These are phyloP conservation scores for Selaginella moellendorffii DNA, from an alignment of 75 land plant genomes.

Conservation along the genomic window DNA sequence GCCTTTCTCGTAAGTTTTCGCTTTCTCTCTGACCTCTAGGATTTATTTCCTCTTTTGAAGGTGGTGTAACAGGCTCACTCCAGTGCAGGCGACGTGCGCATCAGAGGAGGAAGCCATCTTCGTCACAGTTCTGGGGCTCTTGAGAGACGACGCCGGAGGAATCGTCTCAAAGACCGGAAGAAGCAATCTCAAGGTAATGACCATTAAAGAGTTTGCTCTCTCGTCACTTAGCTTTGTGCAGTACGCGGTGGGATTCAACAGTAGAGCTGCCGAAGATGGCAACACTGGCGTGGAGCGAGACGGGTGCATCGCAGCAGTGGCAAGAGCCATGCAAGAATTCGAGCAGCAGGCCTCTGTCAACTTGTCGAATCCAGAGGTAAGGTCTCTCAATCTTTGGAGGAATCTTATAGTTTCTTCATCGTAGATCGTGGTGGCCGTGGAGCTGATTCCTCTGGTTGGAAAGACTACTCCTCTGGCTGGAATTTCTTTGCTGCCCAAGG, in stretches of 20 bases:
- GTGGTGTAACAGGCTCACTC: background rate
- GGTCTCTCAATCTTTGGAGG: background rate
- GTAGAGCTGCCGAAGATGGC: background rate
- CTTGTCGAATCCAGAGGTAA: background rate
- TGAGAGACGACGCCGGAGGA: background rate
- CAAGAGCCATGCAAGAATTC: background rate
- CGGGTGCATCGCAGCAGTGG: background rate
- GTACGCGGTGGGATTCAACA: background rate
- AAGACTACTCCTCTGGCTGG: background rate
- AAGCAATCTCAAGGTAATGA: background rate
- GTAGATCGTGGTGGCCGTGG: background rate
- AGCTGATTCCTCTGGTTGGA: background rate
- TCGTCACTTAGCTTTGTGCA: background rate
- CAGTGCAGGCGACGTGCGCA: background rate
- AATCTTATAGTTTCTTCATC: background rate
- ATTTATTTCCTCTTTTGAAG: background rate
- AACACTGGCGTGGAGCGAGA: background rate
- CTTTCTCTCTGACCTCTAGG: background rate
- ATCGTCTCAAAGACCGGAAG: background rate
- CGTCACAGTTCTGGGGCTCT: background rate
- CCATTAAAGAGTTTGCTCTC: too few relatives aligned
- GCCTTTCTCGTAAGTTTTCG: background rate
- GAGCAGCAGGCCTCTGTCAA: background rate
- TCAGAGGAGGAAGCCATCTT: background rate
- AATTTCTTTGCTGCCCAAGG: background rate